Conservation (phyloP, 73 alveolate genomes). For the Durusdinium trenchii region DNA sequence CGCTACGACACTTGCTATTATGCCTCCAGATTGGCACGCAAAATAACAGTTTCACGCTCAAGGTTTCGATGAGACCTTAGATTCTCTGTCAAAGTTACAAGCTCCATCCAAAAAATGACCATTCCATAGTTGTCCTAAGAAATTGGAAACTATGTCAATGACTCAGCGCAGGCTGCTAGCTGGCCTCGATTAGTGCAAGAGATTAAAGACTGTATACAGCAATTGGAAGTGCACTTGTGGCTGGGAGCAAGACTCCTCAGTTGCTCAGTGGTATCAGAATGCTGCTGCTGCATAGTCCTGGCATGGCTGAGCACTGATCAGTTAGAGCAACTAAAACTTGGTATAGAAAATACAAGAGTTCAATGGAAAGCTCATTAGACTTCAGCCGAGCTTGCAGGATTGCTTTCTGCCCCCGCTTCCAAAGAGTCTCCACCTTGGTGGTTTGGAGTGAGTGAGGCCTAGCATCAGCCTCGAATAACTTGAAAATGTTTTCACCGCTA, state of each 20-base stretch:
- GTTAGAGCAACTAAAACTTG: neutral
- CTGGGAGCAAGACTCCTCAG: slow-evolving; percentile 31
- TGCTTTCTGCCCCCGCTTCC: slow-evolving; percentile 76
- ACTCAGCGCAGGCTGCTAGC: slow-evolving; percentile 51
- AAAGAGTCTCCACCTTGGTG: slow-evolving; percentile 38
- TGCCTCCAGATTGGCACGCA: slow-evolving; percentile 76
- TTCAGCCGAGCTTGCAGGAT: slow-evolving; percentile 39
- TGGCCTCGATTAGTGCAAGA: slow-evolving; percentile 25
- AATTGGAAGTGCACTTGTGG: neutral
- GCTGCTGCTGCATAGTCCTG: slow-evolving; percentile 94
- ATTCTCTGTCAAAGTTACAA: neutral
- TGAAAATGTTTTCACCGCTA: neutral
- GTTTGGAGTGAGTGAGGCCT: neutral
- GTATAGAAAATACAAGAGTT: neutral
- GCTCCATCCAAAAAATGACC: neutral
- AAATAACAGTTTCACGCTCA: slow-evolving; percentile 60
- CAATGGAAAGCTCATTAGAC: neutral
- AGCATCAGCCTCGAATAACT: too few species aligned
- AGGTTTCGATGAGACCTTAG: slow-evolving; percentile 69
- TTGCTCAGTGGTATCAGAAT: slow-evolving; percentile 35
- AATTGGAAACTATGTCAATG: neutral
- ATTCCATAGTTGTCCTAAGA: neutral
- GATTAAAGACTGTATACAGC: neutral
- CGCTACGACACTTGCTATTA: neutral
- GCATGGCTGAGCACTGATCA: neutral